Evolutionary conservation across 2,329 filamentous ascomycete species (phyloP).

Genomic region (Thielaviopsis ethacetica): DNA sequence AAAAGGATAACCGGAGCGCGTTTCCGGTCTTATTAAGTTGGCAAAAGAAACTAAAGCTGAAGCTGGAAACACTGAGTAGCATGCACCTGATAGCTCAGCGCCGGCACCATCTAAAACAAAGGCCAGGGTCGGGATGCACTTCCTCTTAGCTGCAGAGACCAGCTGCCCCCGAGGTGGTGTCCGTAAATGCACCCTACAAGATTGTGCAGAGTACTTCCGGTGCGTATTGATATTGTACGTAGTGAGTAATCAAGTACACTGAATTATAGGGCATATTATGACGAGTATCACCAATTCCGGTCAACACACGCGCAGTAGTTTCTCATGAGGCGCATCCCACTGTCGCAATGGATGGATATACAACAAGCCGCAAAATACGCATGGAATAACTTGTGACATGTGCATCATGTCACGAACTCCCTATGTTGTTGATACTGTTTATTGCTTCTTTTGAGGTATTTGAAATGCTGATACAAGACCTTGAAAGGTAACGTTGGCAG

Average conservation of each 20-base stretch:
- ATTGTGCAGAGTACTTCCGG: no score
- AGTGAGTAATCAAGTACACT: no score
- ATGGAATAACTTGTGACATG: no score
- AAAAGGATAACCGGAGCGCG: neutral
- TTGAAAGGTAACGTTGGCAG: neutral
- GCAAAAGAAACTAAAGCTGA: neutral
- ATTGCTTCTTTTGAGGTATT: neutral
- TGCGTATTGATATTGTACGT: neutral
- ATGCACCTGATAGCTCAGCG: neutral
- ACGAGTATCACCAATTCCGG: no score
- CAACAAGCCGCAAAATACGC: no score
- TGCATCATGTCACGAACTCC: no score
- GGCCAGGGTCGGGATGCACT: neutral
- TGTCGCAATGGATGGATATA: no score
- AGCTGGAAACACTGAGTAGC: neutral
- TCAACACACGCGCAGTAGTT: no score
- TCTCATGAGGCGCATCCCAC: no score
- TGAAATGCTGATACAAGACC: neutral
- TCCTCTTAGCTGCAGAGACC: neutral
- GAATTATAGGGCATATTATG: no score
- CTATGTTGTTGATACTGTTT: neutral
- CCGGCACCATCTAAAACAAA: neutral
- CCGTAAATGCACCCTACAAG: neutral
- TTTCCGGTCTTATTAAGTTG: neutral
- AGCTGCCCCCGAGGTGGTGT: neutral